Base-by-base conservation (phyloP, 805 yeast species). In the Cyberlindnera mycetangii region DNA sequence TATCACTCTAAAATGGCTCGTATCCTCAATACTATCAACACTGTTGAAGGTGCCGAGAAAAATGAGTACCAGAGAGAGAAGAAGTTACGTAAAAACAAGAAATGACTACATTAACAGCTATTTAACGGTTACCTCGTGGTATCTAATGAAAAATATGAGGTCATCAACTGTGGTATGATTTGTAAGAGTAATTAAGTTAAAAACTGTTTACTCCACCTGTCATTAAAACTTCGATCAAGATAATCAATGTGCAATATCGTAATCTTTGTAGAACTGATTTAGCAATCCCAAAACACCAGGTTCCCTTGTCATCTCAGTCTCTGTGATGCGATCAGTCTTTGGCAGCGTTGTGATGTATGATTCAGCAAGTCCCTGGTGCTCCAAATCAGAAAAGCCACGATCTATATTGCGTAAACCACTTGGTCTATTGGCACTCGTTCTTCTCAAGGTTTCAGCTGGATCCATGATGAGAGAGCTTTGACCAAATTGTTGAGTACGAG, bases 41-140 rank as follows among this genome's bases (percentile, higher is more conserved):
- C 97, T 5, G 89, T 85, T 56, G 97, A 92, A 72, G 98, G 98
- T 60, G 87, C 93, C 5, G 97, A 89, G 61, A 86, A 88, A 74
- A 90, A 93, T 64, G 83, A 82, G 55, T 92, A 92, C 65, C 97
- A 89, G 61, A 76, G 89, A 49, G 97, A 90, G 60, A 85, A 79
- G 72, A 80, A 75, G 61, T 69, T 71, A 49, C 76, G 89, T 57
- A 78, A 76, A 61, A 69, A 72, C 32, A 72, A 72, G 54, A 65
- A 62, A 48, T 66, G 37, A 45, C 6, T 30, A 18, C 5, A n/a
- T n/a, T n/a, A n/a, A n/a, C n/a, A 10, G 7, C 18, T 10, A 19
- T n/a, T 17, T 7, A 4, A 8, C 19, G n/a, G 28, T 21, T 16
- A 15, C 32, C 10, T 22, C 10, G 28, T 10, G n/a, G n/a, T n/a